Percentiles rank a stretch among this genome's conserved stretches.
Evolutionary conservation across 2,329 filamentous ascomycete genomes (phyloP).

Genomic region (Hypoxylon sp.): DNA sequence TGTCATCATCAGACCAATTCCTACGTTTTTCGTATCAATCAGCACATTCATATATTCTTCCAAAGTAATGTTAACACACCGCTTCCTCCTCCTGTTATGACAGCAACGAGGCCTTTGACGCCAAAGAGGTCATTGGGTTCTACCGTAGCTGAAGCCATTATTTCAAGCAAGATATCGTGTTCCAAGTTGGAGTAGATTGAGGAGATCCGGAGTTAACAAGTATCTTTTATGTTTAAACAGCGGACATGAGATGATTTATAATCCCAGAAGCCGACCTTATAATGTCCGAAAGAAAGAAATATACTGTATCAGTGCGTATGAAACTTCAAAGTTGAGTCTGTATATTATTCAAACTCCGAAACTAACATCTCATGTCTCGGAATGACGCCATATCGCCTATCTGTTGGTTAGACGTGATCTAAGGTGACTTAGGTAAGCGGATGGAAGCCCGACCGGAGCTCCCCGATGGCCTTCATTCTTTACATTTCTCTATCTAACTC

Average conservation of each 20-base stretch:
- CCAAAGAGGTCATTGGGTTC: slow-evolving; percentile 59
- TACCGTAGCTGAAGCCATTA: slow-evolving; percentile 46
- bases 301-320: no score
- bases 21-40: slow-evolving; percentile 51
- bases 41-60: not conserved
- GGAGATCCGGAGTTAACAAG: not conserved
- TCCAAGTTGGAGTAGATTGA: not conserved
- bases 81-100: slow-evolving; percentile 69
- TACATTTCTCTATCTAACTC: not conserved
- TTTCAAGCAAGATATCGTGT: not conserved
- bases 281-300: no score
- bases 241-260: not conserved
- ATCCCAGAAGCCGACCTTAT: not conserved
- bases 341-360: not conserved
- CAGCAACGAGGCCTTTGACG: slow-evolving; percentile 66
- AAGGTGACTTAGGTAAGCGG: not conserved
- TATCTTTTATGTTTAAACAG: not conserved
- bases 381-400: not conserved
- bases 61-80: slow-evolving; percentile 52
- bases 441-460: slow-evolving; percentile 4
- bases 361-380: not conserved
- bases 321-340: no score
- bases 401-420: no score
- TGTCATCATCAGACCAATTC: slow-evolving; percentile 67
- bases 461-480: slow-evolving; percentile 2